Base-by-base conservation (phyloP, 2,329 filamentous ascomycete genomes). In the Sporothrix humicola region DNA sequence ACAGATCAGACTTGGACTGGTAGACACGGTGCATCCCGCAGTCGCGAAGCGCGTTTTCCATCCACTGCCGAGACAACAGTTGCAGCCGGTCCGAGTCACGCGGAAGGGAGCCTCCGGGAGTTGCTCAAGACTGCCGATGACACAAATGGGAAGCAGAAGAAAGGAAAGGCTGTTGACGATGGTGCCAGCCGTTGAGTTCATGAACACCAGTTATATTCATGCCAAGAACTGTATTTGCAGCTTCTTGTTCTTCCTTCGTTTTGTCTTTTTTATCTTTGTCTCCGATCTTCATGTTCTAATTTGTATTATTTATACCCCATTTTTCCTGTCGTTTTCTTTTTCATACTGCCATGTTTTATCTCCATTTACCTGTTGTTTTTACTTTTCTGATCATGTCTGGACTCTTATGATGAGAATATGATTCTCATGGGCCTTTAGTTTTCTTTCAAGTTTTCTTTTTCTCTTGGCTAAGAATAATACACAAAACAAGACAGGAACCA, bases 71-170 rank as follows among this genome's bases (percentile, higher is more conserved):
- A 23, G 6, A 15, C 23, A 3, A 15, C 31, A 1, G 2, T 54
- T 10, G 15, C 20, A 0, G 26, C 48, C 3, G 61, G 72, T 15
- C 26, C 75, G 0, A 71, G 85, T 74, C 84, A 87, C 77, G 88
- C 88, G 0, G 88, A 89, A 78, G 87, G 87, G 1, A 89, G 85
- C 72, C 80, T 90, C 26, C 82, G 87, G 72, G 84, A 87, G 58
- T 78, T 90, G 20, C 79, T 90, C 12, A 86, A 82, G 75, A 78
- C 79, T 6, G 79, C 79, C 3, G 80, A 83, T 12, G 71, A 83
- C 17, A 65, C 56, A 15, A 75, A 70, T 20, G 68, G 69, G n/a
- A 72, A 70, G 52, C 68, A 59, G 3, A 74, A 74, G 69, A 79
- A 79, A 54, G 79, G 78, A 0, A 80, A 79, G 73, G 74, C 75